Percentiles rank a stretch among this genome's conserved stretches.
Evolutionary conservation across 2,329 filamentous ascomycete genomes (phyloP).

Genomic region (Chalaropsis thielavioides): DNA sequence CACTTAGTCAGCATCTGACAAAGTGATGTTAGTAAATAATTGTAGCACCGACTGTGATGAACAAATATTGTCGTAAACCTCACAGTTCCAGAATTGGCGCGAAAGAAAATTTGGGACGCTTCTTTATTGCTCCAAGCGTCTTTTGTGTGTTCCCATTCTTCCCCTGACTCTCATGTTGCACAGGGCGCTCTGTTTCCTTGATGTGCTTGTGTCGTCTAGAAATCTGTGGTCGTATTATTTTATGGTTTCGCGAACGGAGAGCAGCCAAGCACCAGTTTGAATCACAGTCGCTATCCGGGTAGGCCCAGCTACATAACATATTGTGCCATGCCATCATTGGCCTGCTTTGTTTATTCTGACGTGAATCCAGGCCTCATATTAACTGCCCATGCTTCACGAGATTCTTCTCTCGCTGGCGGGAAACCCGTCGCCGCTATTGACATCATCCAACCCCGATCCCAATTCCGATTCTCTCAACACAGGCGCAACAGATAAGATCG

Average conservation of each 20-base stretch:
- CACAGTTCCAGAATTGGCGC: no score
- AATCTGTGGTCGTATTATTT: slow-evolving; percentile 16
- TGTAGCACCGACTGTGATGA: neutral
- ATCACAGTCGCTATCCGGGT: slow-evolving; percentile 10
- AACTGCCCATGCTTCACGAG: slow-evolving; percentile 82
- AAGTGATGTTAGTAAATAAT: neutral
- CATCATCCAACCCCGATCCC: slow-evolving; percentile 23
- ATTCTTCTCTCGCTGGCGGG: slow-evolving; percentile 92
- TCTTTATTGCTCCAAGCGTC: neutral
- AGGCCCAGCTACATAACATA: neutral
- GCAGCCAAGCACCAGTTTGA: slow-evolving; percentile 8
- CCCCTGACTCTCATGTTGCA: neutral
- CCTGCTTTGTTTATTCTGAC: neutral
- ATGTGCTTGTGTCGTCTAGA: slow-evolving; percentile 17
- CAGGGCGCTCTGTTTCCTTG: neutral
- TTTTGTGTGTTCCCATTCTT: neutral
- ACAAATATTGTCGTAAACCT: neutral
- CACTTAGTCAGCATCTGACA: neutral
- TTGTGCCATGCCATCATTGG: neutral
- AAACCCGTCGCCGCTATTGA: slow-evolving; percentile 74
- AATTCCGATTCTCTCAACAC: slow-evolving; percentile 21
- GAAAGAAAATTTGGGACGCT: no score
- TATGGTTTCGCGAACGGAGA: slow-evolving; percentile 15
- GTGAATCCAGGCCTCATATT: neutral
- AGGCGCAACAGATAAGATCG: slow-evolving; percentile 22